Evolutionary conservation across 2,329 filamentous ascomycete genomes (phyloP), one percentile per base, ranked within the genome.

Genomic region (Alternaria panax): DNA sequence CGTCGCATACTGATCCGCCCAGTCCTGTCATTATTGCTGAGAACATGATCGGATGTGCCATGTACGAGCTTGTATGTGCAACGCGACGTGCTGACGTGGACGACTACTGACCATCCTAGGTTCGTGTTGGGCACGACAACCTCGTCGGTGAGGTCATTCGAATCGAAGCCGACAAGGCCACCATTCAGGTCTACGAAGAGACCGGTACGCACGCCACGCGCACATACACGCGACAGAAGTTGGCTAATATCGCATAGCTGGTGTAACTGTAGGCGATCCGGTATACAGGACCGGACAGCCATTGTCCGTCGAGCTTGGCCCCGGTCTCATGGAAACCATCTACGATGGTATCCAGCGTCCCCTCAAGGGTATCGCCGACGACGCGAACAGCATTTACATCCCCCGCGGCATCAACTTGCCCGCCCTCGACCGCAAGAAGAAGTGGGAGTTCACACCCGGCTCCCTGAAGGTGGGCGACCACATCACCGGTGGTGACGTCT

Each of bases 281-380:
- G 95, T 99, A 69, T 75, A 83, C 62, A 88, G 94, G 75, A 97
- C 94, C 58, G 92, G 93, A 80, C 97, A 98, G 86, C 95, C 95
- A 65, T 85, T 99, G 56, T 97, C 95, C 59, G 95, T 99, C 81
- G 95, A 99, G 81, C 90, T 99, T 47, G 95, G 95, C 51, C 95
- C 95, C 65, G 95, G 95, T 78, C 85, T 99, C 79, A 92, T 99
- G 87, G 94, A 98, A 83, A 97, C 95, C 69, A 99, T 99, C 80
- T 99, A 98, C 85, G 95, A 99, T 80, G 95, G 95, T 83, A 99
- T 99, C 75, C 95, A 99, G 81, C 90, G 95, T 77, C 95, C 95
- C 51, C 89, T 99, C 72, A 90, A 90, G 81, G 89, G 87, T 68
- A 99, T 99, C 74, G 85, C 92, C 70, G 83, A 90, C 40, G 81